Percentiles rank a stretch among this genome's conserved stretches.
Conservation (phyloP, 208 protist genomes). For the Trypanosoma avium region DNA sequence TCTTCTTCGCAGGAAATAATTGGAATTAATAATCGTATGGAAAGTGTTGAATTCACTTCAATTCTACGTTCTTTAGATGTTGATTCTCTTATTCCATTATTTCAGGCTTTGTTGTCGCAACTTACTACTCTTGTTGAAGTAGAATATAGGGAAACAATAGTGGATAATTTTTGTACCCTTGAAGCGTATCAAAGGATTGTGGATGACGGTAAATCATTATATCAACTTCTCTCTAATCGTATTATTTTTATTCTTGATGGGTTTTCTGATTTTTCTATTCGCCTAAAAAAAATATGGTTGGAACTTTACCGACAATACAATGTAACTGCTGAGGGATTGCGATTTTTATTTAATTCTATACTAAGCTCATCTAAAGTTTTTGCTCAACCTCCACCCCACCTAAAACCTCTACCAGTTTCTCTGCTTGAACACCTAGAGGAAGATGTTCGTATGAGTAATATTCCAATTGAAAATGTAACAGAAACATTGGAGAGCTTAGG, state of each 20-base stretch:
- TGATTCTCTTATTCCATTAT: constrained; percentile 33
- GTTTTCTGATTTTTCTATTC: constrained; percentile 51
- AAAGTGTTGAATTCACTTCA: constrained; percentile 51
- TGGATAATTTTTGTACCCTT: constrained; percentile 80
- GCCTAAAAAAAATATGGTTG: constrained; percentile 51
- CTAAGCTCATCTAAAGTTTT: constrained; percentile 49
- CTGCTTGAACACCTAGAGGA: constrained; percentile 42
- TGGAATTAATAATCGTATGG: constrained; percentile 39
- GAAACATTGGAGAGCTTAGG: constrained; percentile 55
- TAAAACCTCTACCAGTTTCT: constrained; percentile 52
- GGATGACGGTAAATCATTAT: constrained; percentile 59
- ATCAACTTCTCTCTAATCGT: constrained; percentile 63
- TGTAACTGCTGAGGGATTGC: constrained; percentile 31
- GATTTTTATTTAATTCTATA: constrained; percentile 53
- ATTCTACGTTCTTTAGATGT: constrained; percentile 49
- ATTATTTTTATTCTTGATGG: constrained; percentile 59
- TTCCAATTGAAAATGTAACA: constrained; percentile 28
- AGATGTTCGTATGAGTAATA: constrained; percentile 35
- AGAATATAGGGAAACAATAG: constrained; percentile 49
- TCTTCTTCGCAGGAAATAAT: constrained; percentile 36
- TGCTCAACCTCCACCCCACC: constrained; percentile 41
- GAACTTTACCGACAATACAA: constrained; percentile 39
- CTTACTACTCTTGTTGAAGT: constrained; percentile 39
- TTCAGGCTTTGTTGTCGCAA: constrained; percentile 36
- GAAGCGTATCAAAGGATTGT: constrained; percentile 67